phyloP scores from a whole-genome alignment of 2,329 filamentous ascomycete genomes.

The Botrytis fragariae region DNA sequence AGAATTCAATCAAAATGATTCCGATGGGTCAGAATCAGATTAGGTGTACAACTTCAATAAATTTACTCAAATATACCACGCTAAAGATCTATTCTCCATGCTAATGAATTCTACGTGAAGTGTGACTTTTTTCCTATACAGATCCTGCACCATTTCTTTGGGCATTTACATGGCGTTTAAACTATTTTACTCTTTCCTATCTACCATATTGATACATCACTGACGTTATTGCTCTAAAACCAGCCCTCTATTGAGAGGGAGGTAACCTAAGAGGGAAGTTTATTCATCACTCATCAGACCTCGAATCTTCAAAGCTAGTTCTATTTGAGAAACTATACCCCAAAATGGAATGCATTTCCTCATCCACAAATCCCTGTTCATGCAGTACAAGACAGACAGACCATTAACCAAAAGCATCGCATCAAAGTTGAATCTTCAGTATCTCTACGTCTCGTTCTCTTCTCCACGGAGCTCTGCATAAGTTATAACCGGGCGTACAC shows the following conservation, averaged over 20 bases:
- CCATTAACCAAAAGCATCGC: background rate
- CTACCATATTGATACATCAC: no score
- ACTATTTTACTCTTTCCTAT: background rate
- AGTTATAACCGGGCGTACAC: background rate
- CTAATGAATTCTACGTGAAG: no score
- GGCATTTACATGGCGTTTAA: no score
- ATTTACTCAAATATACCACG: background rate
- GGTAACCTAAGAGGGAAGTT: background rate
- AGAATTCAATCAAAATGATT: constrained; percentile 41
- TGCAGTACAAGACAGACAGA: background rate
- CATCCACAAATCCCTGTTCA: background rate
- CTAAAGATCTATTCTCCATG: background rate
- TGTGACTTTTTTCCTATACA: background rate
- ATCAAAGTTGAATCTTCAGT: background rate
- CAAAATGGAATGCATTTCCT: background rate
- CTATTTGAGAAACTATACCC: no score
- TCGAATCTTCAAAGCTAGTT: background rate
- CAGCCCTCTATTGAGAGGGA: background rate
- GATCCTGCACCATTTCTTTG: background rate
- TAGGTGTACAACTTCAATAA: background rate
- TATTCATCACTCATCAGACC: background rate
- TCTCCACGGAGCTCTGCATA: no score
- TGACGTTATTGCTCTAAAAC: background rate
- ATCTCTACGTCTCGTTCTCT: background rate
- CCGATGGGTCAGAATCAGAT: background rate